These are phyloP conservation scores for Styphnolobium japonicum DNA, from an alignment of 306 rosid genomes.

Conservation along the genomic window DNA sequence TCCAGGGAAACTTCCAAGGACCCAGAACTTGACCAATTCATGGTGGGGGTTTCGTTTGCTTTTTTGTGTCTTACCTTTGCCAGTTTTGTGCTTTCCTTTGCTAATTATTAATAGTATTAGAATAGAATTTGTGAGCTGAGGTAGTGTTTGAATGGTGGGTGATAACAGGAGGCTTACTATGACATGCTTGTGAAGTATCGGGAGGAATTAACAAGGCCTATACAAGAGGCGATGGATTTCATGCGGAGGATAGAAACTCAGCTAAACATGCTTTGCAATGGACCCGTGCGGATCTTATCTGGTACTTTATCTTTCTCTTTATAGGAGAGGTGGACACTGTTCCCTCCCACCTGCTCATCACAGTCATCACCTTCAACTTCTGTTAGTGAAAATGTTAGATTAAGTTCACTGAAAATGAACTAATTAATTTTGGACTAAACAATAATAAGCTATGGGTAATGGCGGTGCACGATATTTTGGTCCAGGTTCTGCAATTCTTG, in stretches of 20 bases:
- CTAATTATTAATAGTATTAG: neutral
- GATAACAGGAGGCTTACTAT: conserved; percentile 82
- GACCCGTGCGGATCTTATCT: conserved; percentile 64
- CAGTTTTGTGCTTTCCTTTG: neutral
- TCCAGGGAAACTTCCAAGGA: conserved; percentile 69
- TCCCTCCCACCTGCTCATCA: neutral
- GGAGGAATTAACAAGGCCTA: conserved; percentile 87
- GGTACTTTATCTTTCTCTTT: conserved; percentile 40
- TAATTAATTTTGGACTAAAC: neutral
- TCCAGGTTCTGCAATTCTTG: conserved; percentile 27
- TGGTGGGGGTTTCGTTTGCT: conserved; percentile 41
- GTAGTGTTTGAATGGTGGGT: neutral
- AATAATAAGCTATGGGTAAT: neutral
- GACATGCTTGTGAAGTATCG: conserved; percentile 94
- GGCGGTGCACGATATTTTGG: neutral
- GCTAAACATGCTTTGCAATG: conserved; percentile 68
- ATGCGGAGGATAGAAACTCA: conserved; percentile 80
- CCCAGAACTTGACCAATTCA: conserved; percentile 97
- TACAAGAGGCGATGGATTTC: conserved; percentile 98
- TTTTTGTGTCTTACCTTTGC: neutral
- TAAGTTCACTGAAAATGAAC: neutral
- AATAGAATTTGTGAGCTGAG: neutral
- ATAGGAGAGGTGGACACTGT: neutral
- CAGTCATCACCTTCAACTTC: neutral
- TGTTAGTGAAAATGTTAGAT: neutral